A percentile compares a stretch with the other conserved stretches of the same genome.
These are phyloP conservation scores for Paraconiothyrium brasiliense DNA, from an alignment of 2,329 filamentous ascomycete species.

Conservation along the genomic window DNA sequence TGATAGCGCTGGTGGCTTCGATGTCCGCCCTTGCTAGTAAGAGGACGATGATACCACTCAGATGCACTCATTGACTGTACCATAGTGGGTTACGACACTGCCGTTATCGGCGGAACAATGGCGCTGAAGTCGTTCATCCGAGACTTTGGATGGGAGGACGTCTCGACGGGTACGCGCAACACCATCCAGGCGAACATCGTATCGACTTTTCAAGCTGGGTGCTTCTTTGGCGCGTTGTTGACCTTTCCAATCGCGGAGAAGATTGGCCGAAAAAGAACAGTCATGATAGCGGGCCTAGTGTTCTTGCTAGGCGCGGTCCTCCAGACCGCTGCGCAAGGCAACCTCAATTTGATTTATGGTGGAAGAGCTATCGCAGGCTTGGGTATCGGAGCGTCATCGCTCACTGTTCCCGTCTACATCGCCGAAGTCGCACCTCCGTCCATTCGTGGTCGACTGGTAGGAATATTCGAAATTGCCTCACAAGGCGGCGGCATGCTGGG, in stretches of 20 bases:
- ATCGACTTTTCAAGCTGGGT: conserved; percentile 50
- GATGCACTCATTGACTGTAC: not conserved
- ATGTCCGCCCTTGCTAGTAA: conserved; percentile 51
- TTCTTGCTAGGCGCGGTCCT: conserved; percentile 55
- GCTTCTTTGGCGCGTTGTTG: conserved; percentile 52
- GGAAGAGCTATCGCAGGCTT: conserved; percentile 51
- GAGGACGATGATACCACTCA: not conserved
- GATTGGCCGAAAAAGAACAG: conserved; percentile 59
- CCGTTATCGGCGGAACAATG: conserved; percentile 54
- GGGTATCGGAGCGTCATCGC: conserved; percentile 50
- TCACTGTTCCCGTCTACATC: conserved; percentile 52
- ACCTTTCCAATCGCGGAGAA: conserved; percentile 60
- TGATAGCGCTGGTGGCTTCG: conserved; percentile 45
- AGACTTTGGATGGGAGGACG: conserved; percentile 44
- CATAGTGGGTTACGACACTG: conserved; percentile 47
- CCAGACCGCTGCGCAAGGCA: conserved; percentile 50
- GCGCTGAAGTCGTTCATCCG: conserved; percentile 51
- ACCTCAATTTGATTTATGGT: conserved; percentile 48
- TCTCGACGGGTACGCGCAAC: conserved; percentile 42
- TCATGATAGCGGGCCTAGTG: conserved; percentile 57
- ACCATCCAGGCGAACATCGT: conserved; percentile 53
- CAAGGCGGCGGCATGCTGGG: conserved; percentile 65
- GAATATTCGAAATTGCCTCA: conserved; percentile 73
- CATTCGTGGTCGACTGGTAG: conserved; percentile 70
- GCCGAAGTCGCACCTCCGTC: conserved; percentile 64